Conservation (phyloP, 352 stramenopile species). For the Pythium grandisporangium region DNA sequence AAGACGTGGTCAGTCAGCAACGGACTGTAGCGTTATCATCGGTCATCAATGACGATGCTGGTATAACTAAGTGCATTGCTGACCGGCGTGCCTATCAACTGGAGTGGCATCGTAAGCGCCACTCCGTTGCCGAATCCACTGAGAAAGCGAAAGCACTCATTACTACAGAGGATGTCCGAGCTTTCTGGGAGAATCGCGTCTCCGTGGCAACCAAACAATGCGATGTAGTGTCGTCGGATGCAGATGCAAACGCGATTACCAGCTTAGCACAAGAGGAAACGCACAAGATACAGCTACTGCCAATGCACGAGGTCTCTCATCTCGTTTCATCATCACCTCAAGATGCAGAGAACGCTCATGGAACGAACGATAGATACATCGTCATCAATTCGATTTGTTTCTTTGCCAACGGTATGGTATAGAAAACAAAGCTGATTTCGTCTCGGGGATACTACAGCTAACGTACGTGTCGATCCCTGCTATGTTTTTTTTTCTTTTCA, state of each 20-base stretch:
- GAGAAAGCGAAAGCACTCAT: background rate
- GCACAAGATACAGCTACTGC: constrained; percentile 15
- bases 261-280: too few relatives aligned
- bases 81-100: background rate
- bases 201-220: background rate
- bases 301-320: constrained; percentile 17
- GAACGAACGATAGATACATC: constrained; percentile 21
- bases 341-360: too few relatives aligned
- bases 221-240: too few relatives aligned
- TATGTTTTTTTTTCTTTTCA: too few relatives aligned
- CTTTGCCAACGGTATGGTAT: constrained; percentile 59
- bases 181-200: background rate
- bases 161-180: background rate
- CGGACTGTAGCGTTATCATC: background rate
- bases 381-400: constrained; percentile 72
- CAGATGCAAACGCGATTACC: too few relatives aligned
- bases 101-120: background rate
- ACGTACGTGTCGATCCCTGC: too few relatives aligned
- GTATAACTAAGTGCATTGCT: background rate
- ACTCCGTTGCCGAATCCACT: too few relatives aligned
- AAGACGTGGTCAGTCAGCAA: background rate
- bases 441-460: too few relatives aligned
- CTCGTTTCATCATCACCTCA: too few relatives aligned
- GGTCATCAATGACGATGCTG: background rate
- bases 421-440: too few relatives aligned